Evolutionary conservation across 1,284 basidiomycete genomes (phyloP).

Genomic region (Apiotrichum siamense): DNA sequence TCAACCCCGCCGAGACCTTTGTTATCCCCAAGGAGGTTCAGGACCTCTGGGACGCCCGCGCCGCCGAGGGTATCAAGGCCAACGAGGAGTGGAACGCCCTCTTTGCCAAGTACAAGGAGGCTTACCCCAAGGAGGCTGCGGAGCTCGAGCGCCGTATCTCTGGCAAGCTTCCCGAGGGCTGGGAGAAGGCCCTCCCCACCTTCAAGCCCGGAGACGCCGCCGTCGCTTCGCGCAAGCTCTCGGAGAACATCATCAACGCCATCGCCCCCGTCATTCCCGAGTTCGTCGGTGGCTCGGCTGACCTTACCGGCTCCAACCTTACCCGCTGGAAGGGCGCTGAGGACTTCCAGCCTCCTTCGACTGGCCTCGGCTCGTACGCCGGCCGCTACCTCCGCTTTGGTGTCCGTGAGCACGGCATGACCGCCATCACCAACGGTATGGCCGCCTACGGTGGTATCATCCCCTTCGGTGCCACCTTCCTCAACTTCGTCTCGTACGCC

Average conservation of each 20-base stretch:
- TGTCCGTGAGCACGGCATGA: slow-evolving; percentile 97
- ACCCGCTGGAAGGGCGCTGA: slow-evolving; percentile 69
- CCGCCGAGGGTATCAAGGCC: slow-evolving; percentile 64
- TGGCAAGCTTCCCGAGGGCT: slow-evolving; percentile 73
- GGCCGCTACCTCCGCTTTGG: slow-evolving; percentile 93
- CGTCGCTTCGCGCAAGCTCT: slow-evolving; percentile 85
- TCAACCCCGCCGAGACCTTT: slow-evolving; percentile 74
- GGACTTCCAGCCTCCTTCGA: slow-evolving; percentile 89
- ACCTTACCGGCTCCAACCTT: slow-evolving; percentile 87
- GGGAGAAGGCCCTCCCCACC: slow-evolving; percentile 79
- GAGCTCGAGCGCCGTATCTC: slow-evolving; percentile 79
- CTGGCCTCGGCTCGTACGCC: slow-evolving; percentile 72
- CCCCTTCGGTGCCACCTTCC: slow-evolving; percentile 81
- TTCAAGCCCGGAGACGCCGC: slow-evolving; percentile 70
- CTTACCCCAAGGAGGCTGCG: slow-evolving; percentile 75
- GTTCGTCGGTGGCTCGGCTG: slow-evolving; percentile 81
- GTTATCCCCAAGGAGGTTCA: slow-evolving; percentile 71
- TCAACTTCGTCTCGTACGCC: slow-evolving; percentile 94
- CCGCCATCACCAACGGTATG: slow-evolving; percentile 86
- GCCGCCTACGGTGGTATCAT: slow-evolving; percentile 74
- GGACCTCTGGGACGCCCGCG: slow-evolving; percentile 61
- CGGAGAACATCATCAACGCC: slow-evolving; percentile 78
- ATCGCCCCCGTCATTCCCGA: slow-evolving; percentile 74
- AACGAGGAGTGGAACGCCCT: slow-evolving; percentile 72
- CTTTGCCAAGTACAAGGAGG: slow-evolving; percentile 64